These are phyloP conservation scores for Vitis labrusca DNA, from an alignment of 164 flowering plant species.

Conservation along the genomic window DNA sequence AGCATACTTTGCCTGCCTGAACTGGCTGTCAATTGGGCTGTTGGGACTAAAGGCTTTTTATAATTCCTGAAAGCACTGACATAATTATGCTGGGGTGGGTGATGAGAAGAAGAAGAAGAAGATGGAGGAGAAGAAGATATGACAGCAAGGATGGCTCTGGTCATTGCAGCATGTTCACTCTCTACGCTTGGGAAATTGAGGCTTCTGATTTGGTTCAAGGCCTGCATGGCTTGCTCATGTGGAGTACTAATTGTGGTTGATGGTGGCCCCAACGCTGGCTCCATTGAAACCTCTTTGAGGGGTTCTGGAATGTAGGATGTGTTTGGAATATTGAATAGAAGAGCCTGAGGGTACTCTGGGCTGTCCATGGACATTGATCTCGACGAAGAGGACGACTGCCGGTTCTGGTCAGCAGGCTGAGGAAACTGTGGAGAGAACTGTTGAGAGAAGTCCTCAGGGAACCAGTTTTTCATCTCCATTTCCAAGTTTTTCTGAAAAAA, in stretches of 20 bases:
- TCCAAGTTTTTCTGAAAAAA: conserved; percentile 41
- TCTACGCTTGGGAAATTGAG: conserved; percentile 28
- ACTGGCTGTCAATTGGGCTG: conserved; percentile 7
- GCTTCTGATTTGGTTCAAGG: conserved; percentile 10
- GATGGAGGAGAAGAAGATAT: conserved; percentile 46
- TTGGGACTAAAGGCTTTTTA: conserved; percentile 6
- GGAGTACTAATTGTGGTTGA: background rate
- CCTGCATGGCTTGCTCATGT: conserved; percentile 23
- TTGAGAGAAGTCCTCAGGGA: conserved; percentile 33
- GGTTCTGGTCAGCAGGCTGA: conserved; percentile 24
- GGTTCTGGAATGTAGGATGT: conserved; percentile 19
- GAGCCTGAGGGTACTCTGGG: conserved; percentile 42
- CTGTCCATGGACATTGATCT: conserved; percentile 58
- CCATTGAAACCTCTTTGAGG: conserved; percentile 5
- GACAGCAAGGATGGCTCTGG: conserved; percentile 64
- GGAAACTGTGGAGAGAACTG: conserved; percentile 16
- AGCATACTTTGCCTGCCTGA: conserved; percentile 32
- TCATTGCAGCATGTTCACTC: conserved; percentile 47
- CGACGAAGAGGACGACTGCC: conserved; percentile 66
- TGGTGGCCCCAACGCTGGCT: conserved; percentile 16
- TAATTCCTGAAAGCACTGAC: conserved; percentile 57
- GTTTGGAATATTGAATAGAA: conserved; percentile 31
- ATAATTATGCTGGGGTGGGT: conserved; percentile 5
- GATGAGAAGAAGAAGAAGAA: conserved; percentile 31
- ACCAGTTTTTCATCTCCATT: conserved; percentile 37